A percentile compares a stretch with the other conserved stretches of the same genome.
phyloP scores from a whole-genome alignment of 148 eudicot genomes.

The Camellia sinensis region DNA sequence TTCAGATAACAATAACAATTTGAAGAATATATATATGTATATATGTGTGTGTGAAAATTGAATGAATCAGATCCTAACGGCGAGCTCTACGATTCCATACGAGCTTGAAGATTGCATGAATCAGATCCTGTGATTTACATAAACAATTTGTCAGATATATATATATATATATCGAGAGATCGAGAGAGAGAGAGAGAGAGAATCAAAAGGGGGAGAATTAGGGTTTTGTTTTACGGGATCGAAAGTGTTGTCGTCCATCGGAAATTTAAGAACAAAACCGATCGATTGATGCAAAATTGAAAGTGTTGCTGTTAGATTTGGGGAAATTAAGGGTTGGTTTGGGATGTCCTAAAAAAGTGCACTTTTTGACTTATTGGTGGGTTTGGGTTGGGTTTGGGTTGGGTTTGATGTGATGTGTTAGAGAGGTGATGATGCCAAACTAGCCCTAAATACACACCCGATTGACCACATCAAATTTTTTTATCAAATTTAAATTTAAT shows the following conservation, averaged over 20 bases:
- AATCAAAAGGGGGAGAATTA: background rate
- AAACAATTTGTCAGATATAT: background rate
- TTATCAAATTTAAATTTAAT: no score
- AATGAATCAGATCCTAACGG: constrained; percentile 30
- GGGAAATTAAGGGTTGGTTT: no score
- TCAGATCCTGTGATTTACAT: constrained; percentile 50
- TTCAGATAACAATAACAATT: background rate
- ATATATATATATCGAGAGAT: background rate
- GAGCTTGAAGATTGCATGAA: constrained; percentile 79
- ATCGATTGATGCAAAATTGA: background rate
- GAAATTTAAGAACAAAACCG: background rate
- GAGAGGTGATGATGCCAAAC: no score
- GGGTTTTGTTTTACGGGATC: constrained; percentile 44
- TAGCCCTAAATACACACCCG: no score
- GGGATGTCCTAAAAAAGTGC: no score
- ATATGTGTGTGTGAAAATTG: background rate
- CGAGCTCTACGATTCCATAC: constrained; percentile 64
- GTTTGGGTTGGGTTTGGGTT: no score
- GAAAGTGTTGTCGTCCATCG: constrained; percentile 42
- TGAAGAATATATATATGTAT: background rate
- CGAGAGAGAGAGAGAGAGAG: background rate
- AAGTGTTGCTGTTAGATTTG: background rate
- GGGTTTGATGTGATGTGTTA: no score
- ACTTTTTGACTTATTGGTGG: no score
- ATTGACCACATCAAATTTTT: no score